These are phyloP conservation scores for Lineolata rhizophorae DNA, from an alignment of 495 filamentous ascomycete genomes.

Conservation along the genomic window DNA sequence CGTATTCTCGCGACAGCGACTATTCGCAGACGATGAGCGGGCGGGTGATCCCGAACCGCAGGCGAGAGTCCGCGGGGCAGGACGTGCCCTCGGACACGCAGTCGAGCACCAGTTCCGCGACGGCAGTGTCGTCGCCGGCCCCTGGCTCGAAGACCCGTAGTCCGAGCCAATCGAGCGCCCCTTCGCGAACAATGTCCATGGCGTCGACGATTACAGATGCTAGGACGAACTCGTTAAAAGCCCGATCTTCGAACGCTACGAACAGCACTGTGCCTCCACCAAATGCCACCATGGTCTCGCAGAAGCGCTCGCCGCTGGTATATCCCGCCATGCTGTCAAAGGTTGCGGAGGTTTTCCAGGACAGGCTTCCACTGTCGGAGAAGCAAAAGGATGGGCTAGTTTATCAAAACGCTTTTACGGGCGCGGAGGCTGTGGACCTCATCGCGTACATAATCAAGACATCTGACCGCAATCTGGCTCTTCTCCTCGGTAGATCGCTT, in stretches of 20 bases:
- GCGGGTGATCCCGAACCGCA: slow-evolving; percentile 52
- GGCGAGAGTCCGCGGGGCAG: slow-evolving; percentile 26
- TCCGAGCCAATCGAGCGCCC: slow-evolving; percentile 18
- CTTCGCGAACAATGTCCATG: slow-evolving; percentile 63
- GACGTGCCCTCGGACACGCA: not conserved
- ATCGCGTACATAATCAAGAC: slow-evolving; percentile 91
- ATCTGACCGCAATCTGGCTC: slow-evolving; percentile 79
- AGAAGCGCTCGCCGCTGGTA: slow-evolving; percentile 50
- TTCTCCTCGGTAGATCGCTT: slow-evolving; percentile 78
- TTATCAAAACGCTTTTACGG: slow-evolving; percentile 91
- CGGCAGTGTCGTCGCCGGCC: not conserved
- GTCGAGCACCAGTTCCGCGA: no score
- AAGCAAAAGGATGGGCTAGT: slow-evolving; percentile 90
- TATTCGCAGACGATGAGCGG: slow-evolving; percentile 78
- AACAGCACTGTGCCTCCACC: slow-evolving; percentile 1
- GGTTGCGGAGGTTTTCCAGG: slow-evolving; percentile 76
- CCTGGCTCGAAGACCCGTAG: slow-evolving; percentile 12
- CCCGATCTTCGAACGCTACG: slow-evolving; percentile 18
- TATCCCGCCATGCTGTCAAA: slow-evolving; percentile 82
- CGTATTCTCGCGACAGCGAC: slow-evolving; percentile 59
- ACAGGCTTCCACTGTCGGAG: slow-evolving; percentile 61
- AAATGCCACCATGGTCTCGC: slow-evolving; percentile 26
- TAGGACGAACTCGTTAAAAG: no score
- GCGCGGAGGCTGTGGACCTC: slow-evolving; percentile 84
- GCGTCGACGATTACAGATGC: slow-evolving; percentile 46